Percentiles rank a stretch among this genome's conserved stretches.
phyloP scores from a whole-genome alignment of 2,329 filamentous ascomycete species.

The Balansia obtecta region DNA sequence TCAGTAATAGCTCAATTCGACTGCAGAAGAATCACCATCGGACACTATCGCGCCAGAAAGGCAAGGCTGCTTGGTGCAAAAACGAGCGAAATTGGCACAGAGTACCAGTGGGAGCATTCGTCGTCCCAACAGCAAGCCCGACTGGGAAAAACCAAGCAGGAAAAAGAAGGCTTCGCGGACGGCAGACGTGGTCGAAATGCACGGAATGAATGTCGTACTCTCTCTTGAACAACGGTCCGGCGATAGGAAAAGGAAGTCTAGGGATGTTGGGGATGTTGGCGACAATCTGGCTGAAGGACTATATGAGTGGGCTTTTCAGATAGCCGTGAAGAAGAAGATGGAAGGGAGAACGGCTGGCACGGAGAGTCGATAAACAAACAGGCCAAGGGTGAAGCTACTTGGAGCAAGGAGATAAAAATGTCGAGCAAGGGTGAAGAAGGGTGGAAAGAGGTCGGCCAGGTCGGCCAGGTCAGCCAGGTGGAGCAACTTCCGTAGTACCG shows the following conservation, averaged over 20 bases:
- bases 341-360: no score
- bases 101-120: conserved; percentile 25
- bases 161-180: not conserved
- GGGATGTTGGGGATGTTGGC: not conserved
- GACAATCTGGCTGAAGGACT: no score
- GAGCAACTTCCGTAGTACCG: no score
- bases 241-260: not conserved
- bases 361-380: no score
- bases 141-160: not conserved
- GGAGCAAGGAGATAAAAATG: no score
- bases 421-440: no score
- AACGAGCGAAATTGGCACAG: conserved; percentile 44
- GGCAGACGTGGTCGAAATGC: not conserved
- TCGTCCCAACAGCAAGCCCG: not conserved
- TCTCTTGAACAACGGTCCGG: not conserved
- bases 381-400: no score
- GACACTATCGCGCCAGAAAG: not conserved
- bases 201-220: not conserved
- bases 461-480: no score
- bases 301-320: no score
- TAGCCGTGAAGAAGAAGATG: no score
- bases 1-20: not conserved
- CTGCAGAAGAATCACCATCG: not conserved
- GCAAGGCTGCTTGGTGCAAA: conserved; percentile 2
- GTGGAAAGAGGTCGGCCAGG: no score